Base-by-base conservation (phyloP, 2,329 filamentous ascomycete genomes). In the Clonostachys sp. region DNA sequence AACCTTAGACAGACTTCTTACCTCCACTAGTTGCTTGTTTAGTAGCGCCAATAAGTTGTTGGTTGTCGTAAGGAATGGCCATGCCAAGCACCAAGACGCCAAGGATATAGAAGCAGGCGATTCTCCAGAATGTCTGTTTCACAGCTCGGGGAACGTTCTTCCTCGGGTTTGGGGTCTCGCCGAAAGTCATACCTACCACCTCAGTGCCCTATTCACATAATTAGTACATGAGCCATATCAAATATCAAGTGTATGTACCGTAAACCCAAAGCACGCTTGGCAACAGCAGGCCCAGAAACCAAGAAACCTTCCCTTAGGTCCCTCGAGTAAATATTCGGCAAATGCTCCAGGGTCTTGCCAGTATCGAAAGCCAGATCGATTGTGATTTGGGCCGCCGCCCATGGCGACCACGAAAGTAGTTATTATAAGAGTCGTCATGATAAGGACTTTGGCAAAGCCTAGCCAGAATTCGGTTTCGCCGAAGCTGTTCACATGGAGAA, bases 401-500 rank as follows among this genome's bases (percentile, higher is more conserved):
- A 71, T 24, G 20, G 20, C 20, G 20, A 24, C 20, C 20, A 24
- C 20, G 20, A 24, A 24, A 24, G 20, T 24, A 5, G 20, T 24
- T 2, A 24, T 24, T 24, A 72, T 66, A 8, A 72, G 55, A 24
- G 61, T 65, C 8, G 66, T 50, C 47, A 75, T 70, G 42, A 72
- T 65, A 4, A 75, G 50, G 4, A 74, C 63, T 50, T 77, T 77
- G 54, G 70, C 54, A 6, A 65, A 61, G 1, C 68, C 68, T 47
- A 77, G 68, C 64, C 70, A 71, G 48, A 77, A 76, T 48, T 77
- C 72, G 10, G 70, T 66, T 52, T 77, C 73, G 42, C 72, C 71
- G 44, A 72, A 73, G 45, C 67, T 64, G 7, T 55, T 57, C 33
- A 75, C 68, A 40, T 65, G 65, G 12, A 67, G 55, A 34, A 68